Evolutionary conservation across 805 yeast genomes (phyloP), one percentile per base, ranked within the genome.

Genomic region (Candida tibetensis): DNA sequence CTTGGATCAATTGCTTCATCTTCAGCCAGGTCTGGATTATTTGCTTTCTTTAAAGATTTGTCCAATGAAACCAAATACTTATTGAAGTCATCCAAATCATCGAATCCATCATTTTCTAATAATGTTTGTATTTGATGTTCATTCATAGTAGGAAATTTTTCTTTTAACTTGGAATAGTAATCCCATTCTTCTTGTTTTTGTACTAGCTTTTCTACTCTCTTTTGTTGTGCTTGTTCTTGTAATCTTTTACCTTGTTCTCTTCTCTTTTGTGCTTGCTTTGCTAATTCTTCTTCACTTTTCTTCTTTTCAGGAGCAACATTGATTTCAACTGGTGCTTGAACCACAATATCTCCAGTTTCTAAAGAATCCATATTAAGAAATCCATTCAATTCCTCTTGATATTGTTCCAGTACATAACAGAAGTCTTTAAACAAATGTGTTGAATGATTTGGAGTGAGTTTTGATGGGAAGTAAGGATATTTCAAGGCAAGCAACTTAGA

Each of bases 201-300:
- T 12, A 78, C 69, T 32, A 87, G 62, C 52, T 86, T 89, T 55
- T 91, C 96, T 7, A 80, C 59, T 39, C 99, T 69, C 47, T 81
- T 82, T 52, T 81, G 83, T 50, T 83, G 89, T 0, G 97, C 97
- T 60, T 89, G 96, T 52, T 87, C 95, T 62, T 93, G 98, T 44
- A 95, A 70, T 47, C 95, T 72, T 46, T 82, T 77, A 6, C 97
- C 97, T 45, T 84, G 85, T 55, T 89, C 96, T 50, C 77, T 75
- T 43, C 95, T 74, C 55, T 83, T 81, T 47, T 84, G 91, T 1
- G 90, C 82, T 46, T 85, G 89, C 17, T 74, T 59, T 15, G 77
- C 79, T 17, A 90, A 60, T 56, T 91, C 97, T 58, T 87, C 96
- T 42, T 83, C 93, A 0, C 88, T 66, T 55, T 90, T 90, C 55